A percentile compares a stretch with the other conserved stretches of the same genome.
Evolutionary conservation across 2,329 filamentous ascomycete species (phyloP).

Genomic region (Phialophora macrospora): DNA sequence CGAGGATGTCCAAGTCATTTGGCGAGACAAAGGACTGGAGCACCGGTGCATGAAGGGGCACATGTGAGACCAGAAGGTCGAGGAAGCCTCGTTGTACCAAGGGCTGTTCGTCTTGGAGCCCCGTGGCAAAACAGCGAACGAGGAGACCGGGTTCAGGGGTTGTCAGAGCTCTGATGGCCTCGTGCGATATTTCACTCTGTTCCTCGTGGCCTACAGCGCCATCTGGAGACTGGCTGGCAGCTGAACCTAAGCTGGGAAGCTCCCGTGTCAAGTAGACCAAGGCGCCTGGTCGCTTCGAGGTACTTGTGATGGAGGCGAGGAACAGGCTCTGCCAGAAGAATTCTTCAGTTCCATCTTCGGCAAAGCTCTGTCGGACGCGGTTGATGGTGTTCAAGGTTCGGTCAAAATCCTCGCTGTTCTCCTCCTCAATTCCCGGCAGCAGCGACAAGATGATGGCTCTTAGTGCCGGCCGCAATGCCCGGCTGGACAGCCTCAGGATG

Average conservation of each 20-base stretch:
- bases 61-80: conserved; percentile 85
- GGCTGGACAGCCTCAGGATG: conserved; percentile 72
- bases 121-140: conserved; percentile 88
- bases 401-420: conserved; percentile 96
- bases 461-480: conserved; percentile 79
- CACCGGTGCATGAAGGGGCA: conserved; percentile 82
- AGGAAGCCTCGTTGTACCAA: conserved; percentile 93
- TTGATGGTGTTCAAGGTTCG: conserved; percentile 79
- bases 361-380: conserved; percentile 72
- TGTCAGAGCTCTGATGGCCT: conserved; percentile 69
- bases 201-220: conserved; percentile 43
- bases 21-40: conserved; percentile 74
- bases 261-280: conserved; percentile 82
- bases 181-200: conserved; percentile 51
- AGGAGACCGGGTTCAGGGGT: conserved; percentile 90
- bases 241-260: conserved; percentile 70
- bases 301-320: conserved; percentile 86
- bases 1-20: conserved; percentile 78
- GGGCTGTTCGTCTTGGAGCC: conserved; percentile 82
- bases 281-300: conserved; percentile 81
- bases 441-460: conserved; percentile 90
- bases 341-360: conserved; percentile 69
- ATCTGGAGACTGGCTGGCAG: conserved; percentile 39
- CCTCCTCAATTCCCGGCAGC: conserved; percentile 89
- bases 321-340: conserved; percentile 99